Evolutionary conservation across 2,329 filamentous ascomycete species (phyloP).

Genomic region (Colletotrichum liaoningense): DNA sequence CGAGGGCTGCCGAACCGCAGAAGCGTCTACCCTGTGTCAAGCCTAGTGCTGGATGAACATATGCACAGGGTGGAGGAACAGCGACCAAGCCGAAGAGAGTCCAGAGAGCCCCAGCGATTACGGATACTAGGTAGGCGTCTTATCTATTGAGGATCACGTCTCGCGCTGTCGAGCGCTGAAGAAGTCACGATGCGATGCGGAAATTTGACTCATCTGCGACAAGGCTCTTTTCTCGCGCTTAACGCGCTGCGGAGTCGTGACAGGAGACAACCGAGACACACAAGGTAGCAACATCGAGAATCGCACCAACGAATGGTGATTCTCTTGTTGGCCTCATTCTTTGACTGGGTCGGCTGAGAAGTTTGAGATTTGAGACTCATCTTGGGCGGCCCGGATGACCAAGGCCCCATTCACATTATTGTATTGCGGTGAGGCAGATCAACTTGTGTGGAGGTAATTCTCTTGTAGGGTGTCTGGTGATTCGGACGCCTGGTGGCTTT

Average conservation of each 20-base stretch:
- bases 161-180: constrained; percentile 29
- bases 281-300: background rate
- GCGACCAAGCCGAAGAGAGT: background rate
- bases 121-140: constrained; percentile 15
- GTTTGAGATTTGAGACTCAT: constrained; percentile 10
- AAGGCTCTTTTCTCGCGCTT: constrained; percentile 27
- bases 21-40: constrained; percentile 14
- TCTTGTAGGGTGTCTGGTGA: constrained; percentile 30
- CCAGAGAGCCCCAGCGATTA: background rate
- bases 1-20: constrained; percentile 24
- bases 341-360: constrained; percentile 2
- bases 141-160: constrained; percentile 31
- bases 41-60: background rate
- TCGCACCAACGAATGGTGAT: background rate
- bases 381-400: constrained; percentile 17
- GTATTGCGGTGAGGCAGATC: constrained; percentile 27
- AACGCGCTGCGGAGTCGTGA: constrained; percentile 16
- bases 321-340: background rate
- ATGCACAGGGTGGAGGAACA: constrained; percentile 16
- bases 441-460: constrained; percentile 31
- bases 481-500: background rate
- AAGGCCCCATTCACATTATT: background rate
- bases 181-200: constrained; percentile 29
- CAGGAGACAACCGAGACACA: background rate
- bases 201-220: constrained; percentile 28